Evolutionary conservation across 441 rosid genomes (phyloP).

Genomic region (Raphanus hybrid): DNA sequence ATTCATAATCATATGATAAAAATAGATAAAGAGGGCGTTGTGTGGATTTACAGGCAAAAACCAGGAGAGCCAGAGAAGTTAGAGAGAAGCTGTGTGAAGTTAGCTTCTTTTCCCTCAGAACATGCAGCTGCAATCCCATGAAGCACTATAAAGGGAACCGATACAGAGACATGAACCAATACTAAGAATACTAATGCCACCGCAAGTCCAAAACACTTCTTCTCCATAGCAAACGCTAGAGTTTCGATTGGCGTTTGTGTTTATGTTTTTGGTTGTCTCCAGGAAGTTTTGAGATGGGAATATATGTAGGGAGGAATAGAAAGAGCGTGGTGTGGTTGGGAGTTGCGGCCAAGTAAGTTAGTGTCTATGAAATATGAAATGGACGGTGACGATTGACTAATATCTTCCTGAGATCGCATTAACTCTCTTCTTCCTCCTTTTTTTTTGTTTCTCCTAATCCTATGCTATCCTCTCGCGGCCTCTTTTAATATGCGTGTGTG

Average conservation of each 20-base stretch:
- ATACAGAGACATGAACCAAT: constrained; percentile 25
- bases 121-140: constrained; percentile 40
- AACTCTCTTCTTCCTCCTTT: background rate
- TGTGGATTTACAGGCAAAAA: constrained; percentile 36
- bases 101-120: constrained; percentile 19
- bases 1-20: constrained; percentile 8
- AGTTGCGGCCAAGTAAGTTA: constrained; percentile 39
- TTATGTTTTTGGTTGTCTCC: constrained; percentile 22
- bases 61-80: constrained; percentile 44
- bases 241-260: constrained; percentile 17
- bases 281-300: constrained; percentile 28
- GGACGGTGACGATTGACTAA: constrained; percentile 25
- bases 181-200: constrained; percentile 26
- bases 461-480: constrained; percentile 11
- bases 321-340: constrained; percentile 37
- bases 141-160: constrained; percentile 37
- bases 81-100: constrained; percentile 37
- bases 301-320: constrained; percentile 26
- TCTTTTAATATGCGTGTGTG: constrained; percentile 18
- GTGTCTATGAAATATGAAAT: background rate
- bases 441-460: constrained; percentile 3
- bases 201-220: constrained; percentile 18
- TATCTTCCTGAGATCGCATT: constrained; percentile 23
- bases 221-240: constrained; percentile 15
- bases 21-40: background rate